These are phyloP conservation scores for Panellus pusillus DNA, from an alignment of 768 basidiomycete genomes.

Conservation along the genomic window DNA sequence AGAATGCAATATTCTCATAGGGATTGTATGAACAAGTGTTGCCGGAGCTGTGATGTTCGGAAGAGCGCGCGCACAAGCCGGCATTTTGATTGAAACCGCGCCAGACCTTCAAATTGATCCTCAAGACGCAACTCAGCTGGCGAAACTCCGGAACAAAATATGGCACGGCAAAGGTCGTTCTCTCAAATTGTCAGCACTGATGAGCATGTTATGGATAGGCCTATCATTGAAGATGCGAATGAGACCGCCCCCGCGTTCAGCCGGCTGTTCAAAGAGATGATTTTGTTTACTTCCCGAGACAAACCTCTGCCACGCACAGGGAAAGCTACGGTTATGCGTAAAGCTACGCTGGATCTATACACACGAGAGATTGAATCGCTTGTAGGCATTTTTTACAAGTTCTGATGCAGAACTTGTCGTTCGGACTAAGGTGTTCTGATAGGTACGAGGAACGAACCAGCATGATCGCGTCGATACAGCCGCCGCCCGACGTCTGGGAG, in stretches of 20 bases:
- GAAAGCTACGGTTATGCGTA: neutral
- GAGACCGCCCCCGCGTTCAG: slow-evolving; percentile 38
- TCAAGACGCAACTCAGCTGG: slow-evolving; percentile 22
- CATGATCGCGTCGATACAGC: too few relatives aligned
- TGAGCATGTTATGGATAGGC: too few relatives aligned
- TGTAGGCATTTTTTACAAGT: too few relatives aligned
- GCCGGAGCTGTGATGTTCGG: slow-evolving; percentile 42
- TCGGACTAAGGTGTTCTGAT: too few relatives aligned
- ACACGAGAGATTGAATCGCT: too few relatives aligned
- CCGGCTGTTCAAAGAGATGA: slow-evolving; percentile 50
- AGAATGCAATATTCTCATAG: too few relatives aligned
- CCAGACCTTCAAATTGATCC: slow-evolving; percentile 28
- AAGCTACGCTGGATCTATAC: too few relatives aligned
- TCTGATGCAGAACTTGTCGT: too few relatives aligned
- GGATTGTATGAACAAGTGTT: too few relatives aligned
- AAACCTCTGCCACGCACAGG: neutral
- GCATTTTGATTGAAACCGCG: slow-evolving; percentile 35
- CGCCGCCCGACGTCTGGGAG: too few relatives aligned
- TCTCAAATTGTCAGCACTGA: too few relatives aligned
- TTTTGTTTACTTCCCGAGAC: neutral
- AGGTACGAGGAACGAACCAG: too few relatives aligned
- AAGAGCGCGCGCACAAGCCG: slow-evolving; percentile 33
- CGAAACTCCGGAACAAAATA: slow-evolving; percentile 25
- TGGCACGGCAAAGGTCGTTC: slow-evolving; percentile 27
- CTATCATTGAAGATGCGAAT: slow-evolving; percentile 43